Evolutionary conservation across 805 yeast species (phyloP), one percentile per base, ranked within the genome.

Genomic region (Metschnikowia koreensis): DNA sequence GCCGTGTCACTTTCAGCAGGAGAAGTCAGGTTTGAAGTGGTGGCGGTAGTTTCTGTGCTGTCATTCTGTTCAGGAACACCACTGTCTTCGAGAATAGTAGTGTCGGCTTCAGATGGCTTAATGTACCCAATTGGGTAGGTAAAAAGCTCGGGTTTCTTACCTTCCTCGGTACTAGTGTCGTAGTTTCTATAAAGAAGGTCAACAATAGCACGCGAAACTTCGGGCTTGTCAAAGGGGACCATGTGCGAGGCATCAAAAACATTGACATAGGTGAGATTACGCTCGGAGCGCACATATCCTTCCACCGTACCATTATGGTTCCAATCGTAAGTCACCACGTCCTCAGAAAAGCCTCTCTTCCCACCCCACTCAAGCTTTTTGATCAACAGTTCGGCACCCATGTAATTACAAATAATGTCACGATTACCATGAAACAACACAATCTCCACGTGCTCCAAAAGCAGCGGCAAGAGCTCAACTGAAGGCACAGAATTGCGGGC

Each of bases 151-250:
- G 66, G 56, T 29, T 54, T 61, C 45, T 62, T 60, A 17, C 11
- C 50, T 12, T 41, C 52, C 27, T 52, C 58, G 9, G 50, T 55
- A 5, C 47, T 48, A 6, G 48, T 54, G 0, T 61, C 60, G 17
- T 46, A 52, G 22, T 57, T 58, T 15, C 58, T 55, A 15, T 54
- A 60, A 38, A 76, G 60, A 22, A 81, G 54, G 61, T 89, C 91
- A 39, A 91, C 70, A 54, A 92, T 68, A 15, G 90, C 89, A 57
- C 91, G 76, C 7, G 92, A 80, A 28, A 80, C 76, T 43, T 77
- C 81, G 1, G 94, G 87, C 47, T 81, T 70, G 65, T 92, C 97
- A 58, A 81, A 85, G 1, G 98, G 96, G 27, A 91, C 94, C 98
- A 94, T 93, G 65, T 94, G 98, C 3, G 96, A 86, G 0, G 96